These are phyloP conservation scores for Coemansia sp. DNA, from an alignment of 192 early-diverging fungal species.

Conservation along the genomic window DNA sequence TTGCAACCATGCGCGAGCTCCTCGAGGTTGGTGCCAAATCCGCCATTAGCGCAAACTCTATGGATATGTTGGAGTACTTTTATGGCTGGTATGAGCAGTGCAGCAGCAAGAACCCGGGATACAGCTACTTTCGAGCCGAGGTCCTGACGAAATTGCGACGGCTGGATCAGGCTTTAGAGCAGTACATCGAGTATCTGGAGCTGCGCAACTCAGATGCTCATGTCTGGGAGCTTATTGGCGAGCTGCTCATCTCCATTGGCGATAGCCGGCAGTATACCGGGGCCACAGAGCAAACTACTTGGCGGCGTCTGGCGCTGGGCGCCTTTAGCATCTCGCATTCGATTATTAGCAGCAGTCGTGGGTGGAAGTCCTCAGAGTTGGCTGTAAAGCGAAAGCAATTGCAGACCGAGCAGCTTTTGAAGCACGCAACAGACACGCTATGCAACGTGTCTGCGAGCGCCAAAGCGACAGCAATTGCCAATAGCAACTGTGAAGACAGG, in stretches of 20 bases:
- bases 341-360: constrained; percentile 27
- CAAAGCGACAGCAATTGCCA: not conserved
- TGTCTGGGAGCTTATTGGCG: constrained; percentile 46
- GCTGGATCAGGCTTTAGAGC: constrained; percentile 20
- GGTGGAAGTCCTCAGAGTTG: constrained; percentile 21
- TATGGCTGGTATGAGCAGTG: constrained; percentile 37
- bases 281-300: not conserved
- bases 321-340: constrained; percentile 21
- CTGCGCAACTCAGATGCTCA: constrained; percentile 39
- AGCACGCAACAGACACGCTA: not conserved
- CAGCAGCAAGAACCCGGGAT: constrained; percentile 47
- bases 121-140: constrained; percentile 31
- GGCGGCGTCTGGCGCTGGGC: constrained; percentile 27
- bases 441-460: not conserved
- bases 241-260: constrained; percentile 7
- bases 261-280: not conserved
- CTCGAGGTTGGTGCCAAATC: constrained; percentile 41
- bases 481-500: not conserved
- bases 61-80: constrained; percentile 19
- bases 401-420: constrained; percentile 9
- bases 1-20: constrained; percentile 37
- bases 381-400: constrained; percentile 21
- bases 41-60: constrained; percentile 16
- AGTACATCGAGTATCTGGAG: constrained; percentile 27
- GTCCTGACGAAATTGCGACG: constrained; percentile 18